Evolutionary conservation across 106 monocot species (phyloP), one percentile per base, ranked within the genome.

Genomic region (Allium cepa): DNA sequence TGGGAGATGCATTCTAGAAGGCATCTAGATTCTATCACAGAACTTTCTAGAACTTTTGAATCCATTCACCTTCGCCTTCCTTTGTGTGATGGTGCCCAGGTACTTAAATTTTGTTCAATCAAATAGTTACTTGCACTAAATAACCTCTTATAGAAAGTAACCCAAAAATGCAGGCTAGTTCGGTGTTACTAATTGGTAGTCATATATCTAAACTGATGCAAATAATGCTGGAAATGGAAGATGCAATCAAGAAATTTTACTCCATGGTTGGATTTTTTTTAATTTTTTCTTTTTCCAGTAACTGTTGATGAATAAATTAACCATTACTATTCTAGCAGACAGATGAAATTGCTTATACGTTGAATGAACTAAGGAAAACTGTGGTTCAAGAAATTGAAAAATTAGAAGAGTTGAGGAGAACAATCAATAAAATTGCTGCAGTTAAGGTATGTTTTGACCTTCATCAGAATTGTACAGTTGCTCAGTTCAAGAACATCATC

Each of bases 191-290:
- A n/a, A n/a, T n/a, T 11, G 77, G 66, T 56, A 60, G 64, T 46
- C 53, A 46, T n/a, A 62, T 79, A 46, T 63, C 64, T 26, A 17
- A 7, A 36, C 70, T 73, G 10, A 68, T 79, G 67, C 79, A 77
- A 26, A 75, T 68, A 16, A 77, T 87, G 74, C 57, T 64, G 47
- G 63, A 71, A 4, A 83, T 80, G n/a, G 80, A 83, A 71, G 73
- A 66, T 56, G 74, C 49, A 10, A 48, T 83, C 47, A 75, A 49
- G 55, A 64, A 17, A 9, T 83, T 87, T 62, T 78, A 72, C 71
- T 67, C 69, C 8, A 79, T 71, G 83, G 83, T 87, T 55, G 17
- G 71, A 2, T 53, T 53, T 13, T 53, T 53, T 53, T 53, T 1
- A 0, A 0, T 1, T 53, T 10, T 1, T 53, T 22, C 22, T 22